Conservation (phyloP, 176 grass and related monocot genomes). For the Rhynchospora pubera region DNA sequence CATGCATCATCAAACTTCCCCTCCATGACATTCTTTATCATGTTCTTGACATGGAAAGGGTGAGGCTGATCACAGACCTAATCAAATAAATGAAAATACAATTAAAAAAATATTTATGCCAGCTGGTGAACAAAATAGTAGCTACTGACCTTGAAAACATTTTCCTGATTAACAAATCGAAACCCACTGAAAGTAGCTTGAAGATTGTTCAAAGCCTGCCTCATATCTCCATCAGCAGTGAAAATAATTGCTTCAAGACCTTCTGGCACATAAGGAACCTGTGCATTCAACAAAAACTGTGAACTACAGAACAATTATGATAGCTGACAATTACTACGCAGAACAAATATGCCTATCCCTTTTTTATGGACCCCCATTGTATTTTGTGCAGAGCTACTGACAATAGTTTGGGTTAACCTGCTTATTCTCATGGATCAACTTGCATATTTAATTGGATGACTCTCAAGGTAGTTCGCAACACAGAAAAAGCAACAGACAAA, state of each 20-base stretch:
- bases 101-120: constrained; percentile 2
- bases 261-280: constrained; percentile 89
- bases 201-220: constrained; percentile 93
- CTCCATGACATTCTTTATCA: constrained; percentile 76
- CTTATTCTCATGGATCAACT: background rate
- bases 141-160: constrained; percentile 69
- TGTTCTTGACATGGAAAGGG: constrained; percentile 83
- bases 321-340: background rate
- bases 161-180: constrained; percentile 89
- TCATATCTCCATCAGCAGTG: constrained; percentile 98
- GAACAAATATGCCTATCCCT: background rate
- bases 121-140: background rate
- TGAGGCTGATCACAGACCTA: constrained; percentile 95
- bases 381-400: background rate
- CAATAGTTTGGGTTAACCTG: background rate
- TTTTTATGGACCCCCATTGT: constrained; percentile 2
- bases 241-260: constrained; percentile 96
- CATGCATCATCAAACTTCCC: constrained; percentile 81
- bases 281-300: background rate
- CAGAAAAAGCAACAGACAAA: background rate
- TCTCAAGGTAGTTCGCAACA: background rate
- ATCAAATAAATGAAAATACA: background rate
- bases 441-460: too few species aligned
- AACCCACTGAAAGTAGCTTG: constrained; percentile 93
- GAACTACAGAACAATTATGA: background rate